Base-by-base conservation (phyloP, 106 monocot genomes). In the Agapanthus africanus region DNA sequence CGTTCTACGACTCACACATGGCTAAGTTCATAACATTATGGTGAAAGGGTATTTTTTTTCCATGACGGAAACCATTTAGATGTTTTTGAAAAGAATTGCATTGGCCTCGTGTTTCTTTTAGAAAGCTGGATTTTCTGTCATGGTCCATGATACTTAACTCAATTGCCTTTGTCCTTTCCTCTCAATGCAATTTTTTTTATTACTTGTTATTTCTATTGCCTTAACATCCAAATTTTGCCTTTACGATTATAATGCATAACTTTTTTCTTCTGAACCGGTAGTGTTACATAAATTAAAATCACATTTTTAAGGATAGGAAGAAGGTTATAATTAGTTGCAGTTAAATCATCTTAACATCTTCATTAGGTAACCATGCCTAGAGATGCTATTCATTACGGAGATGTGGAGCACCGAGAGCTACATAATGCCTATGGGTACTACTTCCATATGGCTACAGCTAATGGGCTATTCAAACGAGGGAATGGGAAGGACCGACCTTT, bases 351-450 rank as follows among this genome's bases (percentile, higher is more conserved):
- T 22, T 70, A 73, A 78, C 65, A 21, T 57, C n/a, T 54, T 66
- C 31, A 70, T 66, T 68, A 95, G 95, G 65, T 97, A 52, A 86
- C 86, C 34, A 92, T 97, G 91, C 91, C 97, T 13, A 97, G 97
- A 76, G 97, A 97, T 81, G 81, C 82, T 60, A 39, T 89, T 36
- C 97, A 97, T 76, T 87, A 82, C 75, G 91, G 88, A 68, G 89
- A 80, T 7, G 71, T 82, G n/a, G 99, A 99, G 65, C 93, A 99
- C 67, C 63, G 99, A 37, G 99, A 93, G 76, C 15, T 93, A 47
- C 99, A 99, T 73, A 93, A 99, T 81, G 89, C 83, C 9, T 93
- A 99, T 72, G 99, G 99, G 18, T 93, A 90, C 71, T 99, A 83
- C 77, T 87, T 99, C 62, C 90, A 90, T 78, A 99, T 99, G 99